Evolutionary conservation across 257 asterid species (phyloP), one percentile per base, ranked within the genome.

Genomic region (Salvia splendens): DNA sequence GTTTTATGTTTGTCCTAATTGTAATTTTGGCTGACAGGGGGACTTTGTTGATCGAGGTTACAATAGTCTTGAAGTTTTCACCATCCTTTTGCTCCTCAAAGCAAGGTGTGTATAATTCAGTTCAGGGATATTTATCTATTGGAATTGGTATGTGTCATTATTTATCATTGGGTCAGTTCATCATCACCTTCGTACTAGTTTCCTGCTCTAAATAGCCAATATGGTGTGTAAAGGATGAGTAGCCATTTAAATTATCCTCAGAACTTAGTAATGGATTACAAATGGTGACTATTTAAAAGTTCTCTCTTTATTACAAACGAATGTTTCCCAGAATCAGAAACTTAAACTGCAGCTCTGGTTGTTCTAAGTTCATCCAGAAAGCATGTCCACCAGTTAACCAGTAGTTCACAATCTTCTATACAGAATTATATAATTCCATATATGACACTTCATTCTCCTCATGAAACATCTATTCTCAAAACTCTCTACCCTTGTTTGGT

Each of bases 11-110:
- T 40, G 28, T 67, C 9, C 33, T 72, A 58, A 52, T 77, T 69
- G 46, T 41, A 61, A 51, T 46, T 69, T 71, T 46, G 64, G 58
- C 67, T 76, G 47, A 69, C 84, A 93, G 99, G 99, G 99, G 73
- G 99, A 93, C 78, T 93, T 93, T 80, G 99, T 93, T 75, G 99
- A 93, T 73, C 99, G 99, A 68, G 99, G 99, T 63, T 93, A 93
- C 73, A 93, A 93, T 76, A 93, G 99, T 82, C 84, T 93, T 49
- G 99, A 93, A 82, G 97, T 90, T 70, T 93, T 93, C 83, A 88
- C 96, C 60, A 93, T 93, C 75, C 87, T 93, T 75, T 84, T 93
- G 85, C 97, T 93, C 59, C 96, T 93, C 64, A 93, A 93, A 79
- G 99, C 99, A 64, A 93, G 99, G 99, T 94, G 75, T 63, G 79